Evolutionary conservation across 148 eudicot genomes (phyloP), one percentile per base, ranked within the genome.

Genomic region (Camellia granthamiana): DNA sequence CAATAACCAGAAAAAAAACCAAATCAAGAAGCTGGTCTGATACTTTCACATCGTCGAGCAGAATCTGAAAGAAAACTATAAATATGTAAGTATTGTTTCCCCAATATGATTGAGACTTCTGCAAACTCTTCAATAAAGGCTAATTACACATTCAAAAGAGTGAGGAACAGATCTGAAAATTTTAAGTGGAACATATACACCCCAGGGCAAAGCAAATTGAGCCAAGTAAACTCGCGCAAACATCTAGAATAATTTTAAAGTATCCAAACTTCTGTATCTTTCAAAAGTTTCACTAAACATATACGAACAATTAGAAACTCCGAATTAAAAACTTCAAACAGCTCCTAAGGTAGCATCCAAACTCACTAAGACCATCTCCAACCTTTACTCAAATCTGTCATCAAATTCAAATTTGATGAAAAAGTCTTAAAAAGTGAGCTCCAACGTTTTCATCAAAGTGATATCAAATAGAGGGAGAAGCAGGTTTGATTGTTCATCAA

Each of bases 21-120:
- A 96, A 85, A 87, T 96, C 99, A 85, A 96, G 85, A 79, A 94
- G 83, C 85, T 94, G 97, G 71, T 89, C 94, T 63, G 92, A 89
- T 80, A 96, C 88, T 82, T 88, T 92, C 83, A 91, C 80, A 81
- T 96, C 97, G 72, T 96, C 98, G 7, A 94, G 88, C 85, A 96
- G 74, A 84, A 96, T 91, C 98, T 96, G 97, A 42, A 84, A 84
- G 69, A 84, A 51, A 71, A 23, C 62, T 64, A 62, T 61, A 56
- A 41, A 55, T 14, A 67, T 16, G 66, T 54, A 78, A 73, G 23
- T 81, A 44, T 64, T 66, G 4, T 13, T 75, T 30, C 12, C 49
- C 7, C 14, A 3, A 16, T 12, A 15, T 21, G 7, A 23, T 77
- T 18, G 12, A 30, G 38, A 51, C 72, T 77, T 65, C 3, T 21